phyloP scores from a whole-genome alignment of 2,329 filamentous ascomycete genomes.

The Metarhizium guizhouense region DNA sequence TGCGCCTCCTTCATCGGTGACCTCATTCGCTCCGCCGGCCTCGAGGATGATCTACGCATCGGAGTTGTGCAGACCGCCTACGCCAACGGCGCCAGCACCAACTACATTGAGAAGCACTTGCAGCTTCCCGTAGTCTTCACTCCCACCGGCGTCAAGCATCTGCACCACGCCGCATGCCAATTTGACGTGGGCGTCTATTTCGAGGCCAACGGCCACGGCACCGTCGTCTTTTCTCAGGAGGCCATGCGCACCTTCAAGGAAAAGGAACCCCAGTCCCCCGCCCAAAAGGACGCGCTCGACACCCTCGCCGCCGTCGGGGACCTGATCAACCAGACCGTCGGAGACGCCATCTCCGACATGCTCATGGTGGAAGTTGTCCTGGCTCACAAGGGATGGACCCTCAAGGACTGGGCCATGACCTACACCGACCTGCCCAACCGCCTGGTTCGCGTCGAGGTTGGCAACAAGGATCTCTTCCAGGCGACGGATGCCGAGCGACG shows the following conservation, averaged over 20 bases:
- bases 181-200: slow-evolving; percentile 98
- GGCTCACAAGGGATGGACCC: slow-evolving; percentile 86
- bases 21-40: slow-evolving; percentile 68
- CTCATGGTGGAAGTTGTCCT: slow-evolving; percentile 93
- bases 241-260: slow-evolving; percentile 71
- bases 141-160: slow-evolving; percentile 90
- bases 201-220: slow-evolving; percentile 96
- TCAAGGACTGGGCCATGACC: slow-evolving; percentile 84
- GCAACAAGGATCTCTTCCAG: slow-evolving; percentile 79
- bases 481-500: slow-evolving; percentile 88
- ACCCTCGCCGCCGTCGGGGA: slow-evolving; percentile 76
- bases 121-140: slow-evolving; percentile 89
- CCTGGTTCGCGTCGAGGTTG: slow-evolving; percentile 86
- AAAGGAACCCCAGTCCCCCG: slow-evolving; percentile 79
- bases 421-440: slow-evolving; percentile 93
- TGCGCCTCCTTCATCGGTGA: slow-evolving; percentile 91
- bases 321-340: slow-evolving; percentile 96
- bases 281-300: slow-evolving; percentile 81
- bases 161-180: slow-evolving; percentile 91
- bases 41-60: slow-evolving; percentile 74
- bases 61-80: slow-evolving; percentile 97
- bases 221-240: slow-evolving; percentile 83
- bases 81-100: slow-evolving; percentile 89
- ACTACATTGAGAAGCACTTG: slow-evolving; percentile 81
- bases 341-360: slow-evolving; percentile 92